phyloP scores from a whole-genome alignment of 345 rosid species.

The Aurinia saxatilis region DNA sequence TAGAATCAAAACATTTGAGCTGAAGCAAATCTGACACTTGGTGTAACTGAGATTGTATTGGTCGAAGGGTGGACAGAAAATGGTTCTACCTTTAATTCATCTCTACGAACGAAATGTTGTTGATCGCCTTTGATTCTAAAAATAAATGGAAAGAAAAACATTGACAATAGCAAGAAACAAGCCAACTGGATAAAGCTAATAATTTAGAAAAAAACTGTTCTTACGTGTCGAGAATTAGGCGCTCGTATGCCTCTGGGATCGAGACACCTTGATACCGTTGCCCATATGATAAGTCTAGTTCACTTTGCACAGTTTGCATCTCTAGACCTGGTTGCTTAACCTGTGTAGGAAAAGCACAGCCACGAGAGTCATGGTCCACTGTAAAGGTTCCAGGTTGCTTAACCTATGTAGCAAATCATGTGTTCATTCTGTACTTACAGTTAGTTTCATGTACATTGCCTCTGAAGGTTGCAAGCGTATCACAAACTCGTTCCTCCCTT shows the following conservation, averaged over 20 bases:
- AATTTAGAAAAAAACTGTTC: not conserved
- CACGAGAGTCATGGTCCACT: slow-evolving; percentile 14
- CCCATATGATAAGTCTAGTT: slow-evolving; percentile 89
- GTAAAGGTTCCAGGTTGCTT: not conserved
- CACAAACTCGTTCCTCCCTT: slow-evolving; percentile 96
- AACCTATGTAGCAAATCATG: not conserved
- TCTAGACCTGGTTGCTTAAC: slow-evolving; percentile 95
- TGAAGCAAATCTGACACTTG: not conserved
- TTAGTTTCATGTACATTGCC: slow-evolving; percentile 97
- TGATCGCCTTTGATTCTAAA: slow-evolving; percentile 86
- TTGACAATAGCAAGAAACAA: not conserved
- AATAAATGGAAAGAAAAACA: not conserved
- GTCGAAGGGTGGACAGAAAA: not conserved
- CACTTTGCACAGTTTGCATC: slow-evolving; percentile 90
- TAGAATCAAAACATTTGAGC: not conserved
- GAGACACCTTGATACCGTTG: slow-evolving; percentile 77
- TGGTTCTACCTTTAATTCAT: slow-evolving; percentile 70
- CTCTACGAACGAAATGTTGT: slow-evolving; percentile 95
- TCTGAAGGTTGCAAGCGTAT: slow-evolving; percentile 94
- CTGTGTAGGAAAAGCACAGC: slow-evolving; percentile 43
- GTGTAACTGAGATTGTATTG: not conserved
- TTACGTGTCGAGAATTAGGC: slow-evolving; percentile 94
- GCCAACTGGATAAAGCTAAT: not conserved
- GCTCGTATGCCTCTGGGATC: slow-evolving; percentile 95
- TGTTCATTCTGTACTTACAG: slow-evolving; percentile 39